Base-by-base conservation (phyloP, 2,329 filamentous ascomycete genomes). In the Juglanconis juglandina region DNA sequence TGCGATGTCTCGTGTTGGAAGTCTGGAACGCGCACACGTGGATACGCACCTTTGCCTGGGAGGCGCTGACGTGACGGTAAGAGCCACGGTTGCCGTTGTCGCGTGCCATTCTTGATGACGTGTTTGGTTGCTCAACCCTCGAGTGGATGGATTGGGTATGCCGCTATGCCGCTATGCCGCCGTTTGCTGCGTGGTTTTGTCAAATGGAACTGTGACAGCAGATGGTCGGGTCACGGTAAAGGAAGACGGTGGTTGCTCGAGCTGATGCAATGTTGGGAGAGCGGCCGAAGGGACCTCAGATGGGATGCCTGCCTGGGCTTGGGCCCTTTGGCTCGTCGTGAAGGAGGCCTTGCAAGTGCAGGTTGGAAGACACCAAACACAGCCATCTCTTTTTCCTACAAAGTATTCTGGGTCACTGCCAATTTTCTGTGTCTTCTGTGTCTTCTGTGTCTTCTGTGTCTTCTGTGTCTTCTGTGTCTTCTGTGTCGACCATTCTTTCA, bases 61-160 rank as follows among this genome's bases (percentile, higher is more conserved):
- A 37, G 3, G 17, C 49, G 49, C 35, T 32, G 39, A 30, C 35
- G 41, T 37, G 56, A 37, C 56, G 56, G 17, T 53, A 39, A 6
- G 33, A 48, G 17, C 49, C 41, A 14, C 49, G 41, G 13, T 14
- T 47, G 49, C 56, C 56, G 33, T 58, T 58, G 56, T 58, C 56
- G 49, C 56, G 56, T 32, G 56, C 56, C 56, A 58, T 58, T n/a
- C 8, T 46, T 1, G 42, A 46, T 2, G 42, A 46, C 5, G 42
- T 17, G 5, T 46, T 17, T 46, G 24, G 24, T 24, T 24, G 42
- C 42, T 17, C 13, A n/a, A 46, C 3, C 4, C 3, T 17, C 42
- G n/a, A n/a, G 10, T 11, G 11, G 7, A 11, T 11, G 39, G 10
- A 13, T 13, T 42, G 11, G 39, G n/a, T 7, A 10, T 42, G 39